phyloP scores from a whole-genome alignment of 2,329 filamentous ascomycete species.

The Colletotrichum orchidophilum region DNA sequence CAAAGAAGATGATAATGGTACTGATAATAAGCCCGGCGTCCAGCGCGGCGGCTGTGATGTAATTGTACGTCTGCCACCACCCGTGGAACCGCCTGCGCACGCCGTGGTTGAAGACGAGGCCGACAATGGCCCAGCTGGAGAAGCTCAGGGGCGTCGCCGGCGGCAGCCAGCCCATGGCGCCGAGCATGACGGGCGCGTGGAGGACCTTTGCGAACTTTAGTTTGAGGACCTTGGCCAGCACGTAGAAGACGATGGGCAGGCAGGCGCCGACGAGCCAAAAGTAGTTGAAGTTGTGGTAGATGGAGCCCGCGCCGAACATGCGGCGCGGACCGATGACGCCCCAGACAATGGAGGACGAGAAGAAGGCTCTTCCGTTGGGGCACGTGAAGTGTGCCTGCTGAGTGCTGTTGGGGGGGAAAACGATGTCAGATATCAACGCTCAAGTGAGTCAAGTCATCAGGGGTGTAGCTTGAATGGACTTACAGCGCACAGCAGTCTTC shows the following conservation, averaged over 20 bases:
- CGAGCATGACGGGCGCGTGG: slow-evolving; percentile 66
- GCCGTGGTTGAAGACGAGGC: slow-evolving; percentile 66
- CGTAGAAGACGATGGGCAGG: slow-evolving; percentile 59
- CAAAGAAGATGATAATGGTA: slow-evolving; percentile 44
- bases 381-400: slow-evolving; percentile 51
- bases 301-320: slow-evolving; percentile 59
- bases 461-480: neutral
- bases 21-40: slow-evolving; percentile 50
- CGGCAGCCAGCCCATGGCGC: slow-evolving; percentile 62
- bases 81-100: slow-evolving; percentile 63
- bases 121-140: slow-evolving; percentile 65
- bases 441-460: neutral
- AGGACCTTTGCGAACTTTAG: slow-evolving; percentile 56
- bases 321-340: slow-evolving; percentile 65
- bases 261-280: slow-evolving; percentile 53
- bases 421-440: neutral
- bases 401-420: slow-evolving; percentile 48
- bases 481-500: slow-evolving; percentile 49
- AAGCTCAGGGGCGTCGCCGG: slow-evolving; percentile 70
- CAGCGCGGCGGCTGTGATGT: slow-evolving; percentile 50
- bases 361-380: slow-evolving; percentile 53
- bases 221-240: slow-evolving; percentile 43
- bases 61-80: slow-evolving; percentile 65
- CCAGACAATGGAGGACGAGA: slow-evolving; percentile 65
- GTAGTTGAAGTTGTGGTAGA: slow-evolving; percentile 34